These are phyloP conservation scores for Teratosphaeria nubilosa DNA, from an alignment of 2,329 filamentous ascomycete genomes.

Conservation along the genomic window DNA sequence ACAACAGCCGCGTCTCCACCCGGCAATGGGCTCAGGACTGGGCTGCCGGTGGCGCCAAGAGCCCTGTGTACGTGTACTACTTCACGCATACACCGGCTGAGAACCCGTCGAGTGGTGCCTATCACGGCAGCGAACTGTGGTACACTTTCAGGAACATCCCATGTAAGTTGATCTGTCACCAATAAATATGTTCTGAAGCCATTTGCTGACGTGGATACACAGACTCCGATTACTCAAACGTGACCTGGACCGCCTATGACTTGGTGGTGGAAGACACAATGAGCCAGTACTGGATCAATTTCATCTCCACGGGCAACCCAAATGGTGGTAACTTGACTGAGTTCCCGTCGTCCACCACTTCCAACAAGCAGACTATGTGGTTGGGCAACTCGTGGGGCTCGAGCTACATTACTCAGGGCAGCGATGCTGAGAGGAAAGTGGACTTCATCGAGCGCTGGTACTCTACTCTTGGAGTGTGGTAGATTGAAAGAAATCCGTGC, in stretches of 20 bases:
- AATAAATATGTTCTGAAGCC: too few relatives aligned
- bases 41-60: not conserved
- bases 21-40: not conserved
- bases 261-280: not conserved
- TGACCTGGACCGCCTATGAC: not conserved
- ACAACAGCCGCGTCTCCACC: not conserved
- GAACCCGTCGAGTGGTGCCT: not conserved
- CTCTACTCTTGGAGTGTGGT: not conserved
- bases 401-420: not conserved
- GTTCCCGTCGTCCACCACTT: not conserved
- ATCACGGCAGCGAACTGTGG: not conserved
- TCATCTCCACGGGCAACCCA: not conserved
- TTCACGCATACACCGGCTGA: not conserved
- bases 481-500: not conserved
- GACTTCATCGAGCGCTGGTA: not conserved
- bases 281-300: not conserved
- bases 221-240: not conserved
- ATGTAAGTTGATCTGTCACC: not conserved
- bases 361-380: not conserved
- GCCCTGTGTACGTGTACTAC: not conserved
- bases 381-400: not conserved
- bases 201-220: too few relatives aligned
- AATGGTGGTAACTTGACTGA: not conserved
- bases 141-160: not conserved
- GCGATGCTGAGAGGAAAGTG: not conserved